Percentiles rank a stretch among this genome's conserved stretches.
These are phyloP conservation scores for Pythium dissotocum DNA, from an alignment of 352 stramenopile species.

Conservation along the genomic window DNA sequence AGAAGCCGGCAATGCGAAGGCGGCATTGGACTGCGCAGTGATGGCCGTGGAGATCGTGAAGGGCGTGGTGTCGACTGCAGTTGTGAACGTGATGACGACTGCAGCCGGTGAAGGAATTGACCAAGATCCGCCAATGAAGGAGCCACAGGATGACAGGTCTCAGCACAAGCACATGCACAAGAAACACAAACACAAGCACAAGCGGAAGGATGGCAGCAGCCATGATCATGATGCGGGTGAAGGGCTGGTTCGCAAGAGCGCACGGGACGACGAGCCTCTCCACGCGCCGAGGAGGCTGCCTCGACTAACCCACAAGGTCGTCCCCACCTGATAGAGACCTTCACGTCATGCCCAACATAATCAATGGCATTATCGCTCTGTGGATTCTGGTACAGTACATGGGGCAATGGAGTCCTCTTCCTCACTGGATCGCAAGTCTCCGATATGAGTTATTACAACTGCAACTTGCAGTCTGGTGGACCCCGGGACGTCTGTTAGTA, in stretches of 20 bases:
- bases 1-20: background rate
- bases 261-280: conserved; percentile 13
- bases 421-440: no score
- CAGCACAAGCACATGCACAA: conserved; percentile 20
- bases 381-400: no score
- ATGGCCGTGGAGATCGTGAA: background rate
- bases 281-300: conserved; percentile 25
- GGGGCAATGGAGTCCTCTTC: background rate
- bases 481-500: no score
- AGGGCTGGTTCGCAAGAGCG: conserved; percentile 19
- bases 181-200: conserved; percentile 14
- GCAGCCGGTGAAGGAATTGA: background rate
- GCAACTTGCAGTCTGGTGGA: no score
- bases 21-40: background rate
- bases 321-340: conserved; percentile 18
- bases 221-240: background rate
- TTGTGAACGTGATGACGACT: background rate
- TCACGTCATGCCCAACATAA: background rate
- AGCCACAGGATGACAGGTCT: background rate
- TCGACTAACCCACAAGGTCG: conserved; percentile 26
- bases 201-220: background rate
- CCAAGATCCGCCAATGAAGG: background rate
- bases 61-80: background rate
- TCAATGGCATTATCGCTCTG: no score
- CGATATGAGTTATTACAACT: no score